Evolutionary conservation across 805 yeast genomes (phyloP).

Genomic region (Myxozyma vanderwaltii): DNA sequence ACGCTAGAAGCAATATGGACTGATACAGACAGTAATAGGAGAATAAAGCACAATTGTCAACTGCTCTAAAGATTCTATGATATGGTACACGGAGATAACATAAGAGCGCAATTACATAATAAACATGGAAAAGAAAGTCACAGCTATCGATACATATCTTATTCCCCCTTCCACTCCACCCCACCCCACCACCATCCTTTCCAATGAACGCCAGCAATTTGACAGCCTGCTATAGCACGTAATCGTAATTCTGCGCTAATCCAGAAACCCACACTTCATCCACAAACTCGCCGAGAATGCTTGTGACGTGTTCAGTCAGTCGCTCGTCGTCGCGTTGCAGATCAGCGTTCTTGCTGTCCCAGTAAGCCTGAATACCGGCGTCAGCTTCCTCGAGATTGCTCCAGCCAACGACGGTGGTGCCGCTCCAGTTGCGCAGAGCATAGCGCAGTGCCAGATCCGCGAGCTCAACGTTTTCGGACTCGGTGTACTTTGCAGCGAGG

Average conservation of each 20-base stretch:
- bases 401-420: constrained; percentile 78
- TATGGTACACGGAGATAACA: no score
- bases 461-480: constrained; percentile 57
- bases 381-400: constrained; percentile 64
- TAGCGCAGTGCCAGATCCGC: constrained; percentile 82
- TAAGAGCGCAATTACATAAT: no score
- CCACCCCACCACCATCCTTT: no score
- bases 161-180: no score
- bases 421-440: constrained; percentile 67
- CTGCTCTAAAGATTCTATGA: no score
- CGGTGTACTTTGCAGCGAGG: constrained; percentile 51
- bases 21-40: no score
- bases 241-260: constrained; percentile 37
- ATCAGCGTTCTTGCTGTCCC: constrained; percentile 48
- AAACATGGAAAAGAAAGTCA: no score
- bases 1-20: no score
- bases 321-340: constrained; percentile 49
- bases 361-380: constrained; percentile 61
- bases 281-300: constrained; percentile 53
- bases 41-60: no score
- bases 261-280: constrained; percentile 70
- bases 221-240: background rate
- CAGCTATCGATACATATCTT: no score
- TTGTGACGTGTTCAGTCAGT: constrained; percentile 49
- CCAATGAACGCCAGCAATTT: no score